phyloP scores from a whole-genome alignment of 2,329 filamentous ascomycete species.

The Aspergillus brunneoviolaceus region DNA sequence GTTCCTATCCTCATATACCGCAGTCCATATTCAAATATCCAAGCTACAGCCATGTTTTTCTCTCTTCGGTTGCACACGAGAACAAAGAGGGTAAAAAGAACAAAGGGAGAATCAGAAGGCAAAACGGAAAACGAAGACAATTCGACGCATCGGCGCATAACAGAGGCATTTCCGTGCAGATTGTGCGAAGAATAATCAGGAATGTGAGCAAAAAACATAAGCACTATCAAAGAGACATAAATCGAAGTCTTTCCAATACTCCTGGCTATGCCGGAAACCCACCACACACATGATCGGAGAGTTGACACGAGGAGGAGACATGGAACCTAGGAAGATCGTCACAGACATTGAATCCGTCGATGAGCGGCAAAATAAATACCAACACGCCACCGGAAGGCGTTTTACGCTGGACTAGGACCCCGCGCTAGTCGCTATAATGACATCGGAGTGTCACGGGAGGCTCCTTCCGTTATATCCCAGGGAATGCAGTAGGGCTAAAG shows the following conservation, averaged over 20 bases:
- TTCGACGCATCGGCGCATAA: constrained; percentile 10
- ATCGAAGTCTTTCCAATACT: constrained; percentile 33
- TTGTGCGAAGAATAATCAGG: constrained; percentile 15
- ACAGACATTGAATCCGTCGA: constrained; percentile 5
- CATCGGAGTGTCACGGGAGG: constrained; percentile 6
- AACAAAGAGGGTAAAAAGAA: constrained; percentile 4
- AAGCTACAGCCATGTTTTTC: constrained; percentile 22
- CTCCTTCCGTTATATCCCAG: not conserved
- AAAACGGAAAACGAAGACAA: constrained; percentile 4
- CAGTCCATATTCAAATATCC: constrained; percentile 19
- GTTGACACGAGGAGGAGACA: constrained; percentile 13
- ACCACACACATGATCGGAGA: constrained; percentile 16
- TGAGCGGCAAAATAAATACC: constrained; percentile 5
- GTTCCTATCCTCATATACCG: constrained; percentile 2
- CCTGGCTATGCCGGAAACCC: constrained; percentile 33
- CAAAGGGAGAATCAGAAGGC: constrained; percentile 5
- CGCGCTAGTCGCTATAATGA: constrained; percentile 7
- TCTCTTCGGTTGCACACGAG: constrained; percentile 8
- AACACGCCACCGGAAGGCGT: not conserved
- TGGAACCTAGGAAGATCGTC: constrained; percentile 10
- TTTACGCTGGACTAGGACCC: not conserved
- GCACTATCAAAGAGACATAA: constrained; percentile 19
- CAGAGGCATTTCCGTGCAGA: constrained; percentile 15
- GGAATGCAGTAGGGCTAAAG: not conserved
- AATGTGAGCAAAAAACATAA: constrained; percentile 14